These are phyloP conservation scores for Mollisiaceae sp. DNA, from an alignment of 2,329 filamentous ascomycete genomes.

Conservation along the genomic window DNA sequence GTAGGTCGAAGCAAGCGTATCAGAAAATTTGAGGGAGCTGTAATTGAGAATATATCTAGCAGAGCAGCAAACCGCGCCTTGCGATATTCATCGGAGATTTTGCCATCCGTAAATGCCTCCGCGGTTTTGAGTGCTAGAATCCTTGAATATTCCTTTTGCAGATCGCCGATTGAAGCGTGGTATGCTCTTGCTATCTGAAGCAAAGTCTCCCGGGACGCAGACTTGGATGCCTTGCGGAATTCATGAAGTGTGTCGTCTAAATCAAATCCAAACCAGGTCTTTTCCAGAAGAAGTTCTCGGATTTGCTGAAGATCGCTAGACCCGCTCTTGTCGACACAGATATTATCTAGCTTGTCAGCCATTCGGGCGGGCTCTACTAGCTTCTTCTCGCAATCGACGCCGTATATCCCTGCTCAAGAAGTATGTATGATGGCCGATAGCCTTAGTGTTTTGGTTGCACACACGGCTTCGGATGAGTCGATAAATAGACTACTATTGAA, in stretches of 20 bases:
- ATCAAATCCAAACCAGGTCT: slow-evolving; percentile 4
- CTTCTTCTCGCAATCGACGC: not conserved
- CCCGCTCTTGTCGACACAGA: not conserved
- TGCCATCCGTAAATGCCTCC: slow-evolving; percentile 1
- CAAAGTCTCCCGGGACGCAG: not conserved
- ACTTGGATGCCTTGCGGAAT: slow-evolving; percentile 7
- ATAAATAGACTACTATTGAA: too few relatives aligned
- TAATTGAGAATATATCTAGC: too few relatives aligned
- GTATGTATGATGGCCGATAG: not conserved
- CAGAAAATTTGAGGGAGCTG: too few relatives aligned
- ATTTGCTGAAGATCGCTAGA: not conserved
- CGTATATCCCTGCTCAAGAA: not conserved
- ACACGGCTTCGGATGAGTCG: too few relatives aligned
- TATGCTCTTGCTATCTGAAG: not conserved
- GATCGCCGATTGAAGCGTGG: not conserved
- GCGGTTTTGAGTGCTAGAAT: not conserved
- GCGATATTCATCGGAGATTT: too few relatives aligned
- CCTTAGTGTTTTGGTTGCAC: too few relatives aligned
- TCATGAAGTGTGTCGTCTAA: slow-evolving; percentile 8
- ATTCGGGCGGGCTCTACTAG: not conserved
- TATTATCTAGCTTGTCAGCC: not conserved
- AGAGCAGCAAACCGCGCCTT: too few relatives aligned
- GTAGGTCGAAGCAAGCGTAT: too few relatives aligned
- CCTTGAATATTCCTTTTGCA: not conserved
- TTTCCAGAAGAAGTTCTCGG: not conserved